Percentiles rank a stretch among this genome's conserved stretches.
These are phyloP conservation scores for Daucus carota DNA, from an alignment of 129 eudicot species.

Conservation along the genomic window DNA sequence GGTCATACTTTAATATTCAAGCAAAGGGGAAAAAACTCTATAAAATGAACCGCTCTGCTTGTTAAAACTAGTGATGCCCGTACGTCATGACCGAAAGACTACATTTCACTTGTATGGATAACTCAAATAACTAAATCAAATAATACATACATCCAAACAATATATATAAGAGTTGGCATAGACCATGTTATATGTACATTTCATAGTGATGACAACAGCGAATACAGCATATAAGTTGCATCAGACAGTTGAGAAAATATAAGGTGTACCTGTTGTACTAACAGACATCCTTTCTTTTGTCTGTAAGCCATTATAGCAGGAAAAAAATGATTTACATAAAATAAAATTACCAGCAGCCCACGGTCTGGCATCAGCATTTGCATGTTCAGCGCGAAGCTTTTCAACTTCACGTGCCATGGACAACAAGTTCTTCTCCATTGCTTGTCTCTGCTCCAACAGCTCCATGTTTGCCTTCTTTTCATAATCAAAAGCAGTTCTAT, in stretches of 20 bases:
- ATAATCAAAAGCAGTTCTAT: constrained; percentile 76
- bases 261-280: background rate
- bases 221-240: background rate
- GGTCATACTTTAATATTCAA: background rate
- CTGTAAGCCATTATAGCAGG: background rate
- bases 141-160: background rate
- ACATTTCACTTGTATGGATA: background rate
- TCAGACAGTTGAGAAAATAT: background rate
- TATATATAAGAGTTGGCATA: background rate
- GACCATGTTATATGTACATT: background rate
- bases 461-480: constrained; percentile 81
- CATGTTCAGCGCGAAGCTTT: constrained; percentile 73
- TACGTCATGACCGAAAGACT: background rate
- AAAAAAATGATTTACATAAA: constrained; percentile 11
- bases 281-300: background rate
- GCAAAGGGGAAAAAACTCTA: background rate
- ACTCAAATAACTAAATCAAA: background rate
- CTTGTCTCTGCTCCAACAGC: constrained; percentile 74
- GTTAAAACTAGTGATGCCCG: background rate
- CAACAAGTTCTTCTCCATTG: constrained; percentile 77
- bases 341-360: constrained; percentile 57
- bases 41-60: background rate
- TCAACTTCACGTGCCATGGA: constrained; percentile 88
- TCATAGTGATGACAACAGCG: background rate
- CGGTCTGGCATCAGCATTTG: constrained; percentile 53